A percentile compares a stretch with the other conserved stretches of the same genome.
phyloP scores from a whole-genome alignment of 306 rosid species.

The Prosopis cineraria region DNA sequence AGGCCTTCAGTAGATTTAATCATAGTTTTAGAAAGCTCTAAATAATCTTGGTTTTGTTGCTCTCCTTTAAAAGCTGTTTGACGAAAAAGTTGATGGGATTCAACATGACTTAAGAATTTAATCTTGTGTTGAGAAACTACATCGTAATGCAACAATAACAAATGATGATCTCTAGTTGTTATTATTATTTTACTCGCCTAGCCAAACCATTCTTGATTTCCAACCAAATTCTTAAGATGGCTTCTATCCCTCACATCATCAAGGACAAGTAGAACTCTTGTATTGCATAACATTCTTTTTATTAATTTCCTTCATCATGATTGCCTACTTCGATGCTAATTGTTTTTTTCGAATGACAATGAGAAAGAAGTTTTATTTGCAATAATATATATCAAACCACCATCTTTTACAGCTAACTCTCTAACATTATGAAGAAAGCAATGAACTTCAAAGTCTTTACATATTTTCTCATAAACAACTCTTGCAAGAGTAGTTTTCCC shows the following conservation, averaged over 20 bases:
- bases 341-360: background rate
- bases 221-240: background rate
- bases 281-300: background rate
- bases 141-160: background rate
- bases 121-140: background rate
- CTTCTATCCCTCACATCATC: background rate
- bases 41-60: background rate
- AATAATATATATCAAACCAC: background rate
- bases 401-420: background rate
- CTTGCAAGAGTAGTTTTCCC: slow-evolving; percentile 2
- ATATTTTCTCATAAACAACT: background rate
- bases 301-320: background rate
- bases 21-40: background rate
- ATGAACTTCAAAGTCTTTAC: background rate
- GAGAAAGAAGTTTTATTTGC: background rate
- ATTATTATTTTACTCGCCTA: background rate
- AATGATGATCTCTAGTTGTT: background rate
- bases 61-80: background rate
- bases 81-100: background rate
- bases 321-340: background rate
- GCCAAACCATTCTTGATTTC: background rate
- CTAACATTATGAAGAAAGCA: background rate
- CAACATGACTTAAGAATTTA: background rate
- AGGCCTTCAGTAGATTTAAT: background rate
- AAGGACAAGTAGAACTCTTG: background rate